These are phyloP conservation scores for Berberis vulgaris DNA, from an alignment of 164 flowering plant genomes.

Conservation along the genomic window DNA sequence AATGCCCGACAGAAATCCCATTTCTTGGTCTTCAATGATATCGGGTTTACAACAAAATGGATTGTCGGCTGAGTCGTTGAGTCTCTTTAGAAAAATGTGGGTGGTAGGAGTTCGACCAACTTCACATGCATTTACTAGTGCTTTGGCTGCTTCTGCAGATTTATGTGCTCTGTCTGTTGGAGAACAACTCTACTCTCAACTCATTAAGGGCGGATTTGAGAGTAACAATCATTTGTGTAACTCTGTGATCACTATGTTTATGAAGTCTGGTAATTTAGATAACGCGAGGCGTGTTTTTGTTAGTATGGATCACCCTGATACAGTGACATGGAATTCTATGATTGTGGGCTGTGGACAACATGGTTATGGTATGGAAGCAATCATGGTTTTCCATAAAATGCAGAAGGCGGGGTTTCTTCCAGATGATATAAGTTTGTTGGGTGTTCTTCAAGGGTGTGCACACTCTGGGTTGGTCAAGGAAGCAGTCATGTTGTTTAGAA, in stretches of 20 bases:
- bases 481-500: conserved; percentile 12
- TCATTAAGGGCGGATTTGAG: conserved; percentile 20
- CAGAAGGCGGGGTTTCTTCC: conserved; percentile 20
- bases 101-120: conserved; percentile 18
- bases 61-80: conserved; percentile 17
- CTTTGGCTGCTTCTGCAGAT: conserved; percentile 27
- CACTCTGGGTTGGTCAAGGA: conserved; percentile 22
- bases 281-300: conserved; percentile 9
- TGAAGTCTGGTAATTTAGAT: conserved; percentile 22
- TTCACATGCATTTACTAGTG: conserved; percentile 24
- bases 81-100: conserved; percentile 23
- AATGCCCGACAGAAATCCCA: conserved; percentile 23
- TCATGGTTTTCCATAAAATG: conserved; percentile 19
- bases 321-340: conserved; percentile 21
- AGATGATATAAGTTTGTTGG: conserved; percentile 24
- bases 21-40: conserved; percentile 31
- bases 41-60: conserved; percentile 29
- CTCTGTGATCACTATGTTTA: conserved; percentile 25
- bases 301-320: conserved; percentile 9
- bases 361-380: conserved; percentile 15
- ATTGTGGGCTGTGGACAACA: conserved; percentile 20
- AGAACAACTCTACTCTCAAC: conserved; percentile 22
- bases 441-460: conserved; percentile 25
- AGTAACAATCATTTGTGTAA: conserved; percentile 17
- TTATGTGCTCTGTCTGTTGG: conserved; percentile 19